phyloP scores from a whole-genome alignment of 176 grass and related monocot genomes.

The Phyllostachys edulis region DNA sequence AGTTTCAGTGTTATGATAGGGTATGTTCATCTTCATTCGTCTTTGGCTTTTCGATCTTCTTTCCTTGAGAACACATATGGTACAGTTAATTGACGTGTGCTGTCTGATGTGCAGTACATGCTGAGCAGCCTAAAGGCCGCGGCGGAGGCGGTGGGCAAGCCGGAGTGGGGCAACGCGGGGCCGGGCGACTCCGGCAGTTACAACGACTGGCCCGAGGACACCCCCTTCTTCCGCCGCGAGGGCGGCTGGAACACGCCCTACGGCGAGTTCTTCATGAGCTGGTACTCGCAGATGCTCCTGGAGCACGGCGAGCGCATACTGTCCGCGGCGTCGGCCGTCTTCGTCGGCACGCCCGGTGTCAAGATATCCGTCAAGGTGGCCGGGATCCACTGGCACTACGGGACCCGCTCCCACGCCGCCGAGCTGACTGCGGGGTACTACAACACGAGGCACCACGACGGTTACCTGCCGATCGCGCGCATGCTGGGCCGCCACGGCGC shows the following conservation, averaged over 20 bases:
- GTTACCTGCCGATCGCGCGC: constrained; percentile 56
- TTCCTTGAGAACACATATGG: neutral
- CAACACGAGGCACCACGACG: constrained; percentile 58
- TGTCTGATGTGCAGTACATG: constrained; percentile 45
- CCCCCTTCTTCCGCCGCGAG: constrained; percentile 57
- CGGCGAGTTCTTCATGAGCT: constrained; percentile 70
- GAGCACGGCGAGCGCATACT: constrained; percentile 64
- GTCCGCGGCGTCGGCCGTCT: constrained; percentile 28
- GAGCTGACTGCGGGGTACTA: constrained; percentile 73
- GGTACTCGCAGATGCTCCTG: constrained; percentile 66
- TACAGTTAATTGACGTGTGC: neutral
- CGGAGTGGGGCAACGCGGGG: constrained; percentile 54
- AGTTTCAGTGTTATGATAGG: constrained; percentile 69
- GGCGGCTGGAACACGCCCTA: constrained; percentile 56
- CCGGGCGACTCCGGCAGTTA: constrained; percentile 51
- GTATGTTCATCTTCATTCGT: neutral
- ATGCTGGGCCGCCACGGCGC: constrained; percentile 54
- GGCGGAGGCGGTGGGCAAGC: constrained; percentile 43
- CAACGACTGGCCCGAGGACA: constrained; percentile 59
- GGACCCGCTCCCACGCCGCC: constrained; percentile 54
- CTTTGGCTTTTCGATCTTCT: neutral
- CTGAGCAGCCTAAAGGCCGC: constrained; percentile 44
- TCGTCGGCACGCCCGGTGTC: constrained; percentile 5
- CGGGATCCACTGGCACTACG: constrained; percentile 80
- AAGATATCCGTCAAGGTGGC: constrained; percentile 73